phyloP scores from a whole-genome alignment of 257 asterid species.

The Agastache rugosa region DNA sequence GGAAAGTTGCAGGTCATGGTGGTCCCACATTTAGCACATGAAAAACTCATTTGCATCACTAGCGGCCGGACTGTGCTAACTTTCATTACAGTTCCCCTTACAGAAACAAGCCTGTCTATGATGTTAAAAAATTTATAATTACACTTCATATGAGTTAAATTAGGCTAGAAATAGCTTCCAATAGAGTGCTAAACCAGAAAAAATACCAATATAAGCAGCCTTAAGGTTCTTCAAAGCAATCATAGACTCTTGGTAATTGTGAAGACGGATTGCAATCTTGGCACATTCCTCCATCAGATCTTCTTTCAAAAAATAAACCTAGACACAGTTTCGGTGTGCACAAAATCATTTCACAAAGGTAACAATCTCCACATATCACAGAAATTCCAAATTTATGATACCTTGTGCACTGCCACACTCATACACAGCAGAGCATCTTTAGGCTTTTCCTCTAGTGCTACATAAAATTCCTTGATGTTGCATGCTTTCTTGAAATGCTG shows the following conservation, averaged over 20 bases:
- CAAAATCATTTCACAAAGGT: slow-evolving; percentile 36
- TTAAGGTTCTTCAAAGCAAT: slow-evolving; percentile 92
- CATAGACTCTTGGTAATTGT: slow-evolving; percentile 79
- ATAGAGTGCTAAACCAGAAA: slow-evolving; percentile 16
- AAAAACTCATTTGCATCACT: slow-evolving; percentile 84
- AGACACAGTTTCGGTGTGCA: slow-evolving; percentile 23
- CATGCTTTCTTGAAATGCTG: slow-evolving; percentile 75
- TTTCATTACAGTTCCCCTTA: slow-evolving; percentile 83
- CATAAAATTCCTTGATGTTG: slow-evolving; percentile 56
- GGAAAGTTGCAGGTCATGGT: slow-evolving; percentile 73
- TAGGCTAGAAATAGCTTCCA: slow-evolving; percentile 23
- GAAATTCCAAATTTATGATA: slow-evolving; percentile 34
- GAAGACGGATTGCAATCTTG: slow-evolving; percentile 76
- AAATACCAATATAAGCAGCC: slow-evolving; percentile 95
- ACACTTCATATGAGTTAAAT: slow-evolving; percentile 27
- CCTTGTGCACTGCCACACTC: slow-evolving; percentile 91
- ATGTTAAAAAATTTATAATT: slow-evolving; percentile 33
- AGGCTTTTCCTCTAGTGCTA: slow-evolving; percentile 66
- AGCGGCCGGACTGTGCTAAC: slow-evolving; percentile 90
- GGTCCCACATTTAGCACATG: slow-evolving; percentile 87
- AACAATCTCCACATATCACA: slow-evolving; percentile 15
- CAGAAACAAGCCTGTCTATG: slow-evolving; percentile 86
- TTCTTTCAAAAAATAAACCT: slow-evolving; percentile 59
- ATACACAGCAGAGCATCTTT: slow-evolving; percentile 80
- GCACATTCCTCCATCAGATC: slow-evolving; percentile 46